Evolutionary conservation across 768 basidiomycete species (phyloP).

Genomic region (Tylopilus vinaceipallidus): DNA sequence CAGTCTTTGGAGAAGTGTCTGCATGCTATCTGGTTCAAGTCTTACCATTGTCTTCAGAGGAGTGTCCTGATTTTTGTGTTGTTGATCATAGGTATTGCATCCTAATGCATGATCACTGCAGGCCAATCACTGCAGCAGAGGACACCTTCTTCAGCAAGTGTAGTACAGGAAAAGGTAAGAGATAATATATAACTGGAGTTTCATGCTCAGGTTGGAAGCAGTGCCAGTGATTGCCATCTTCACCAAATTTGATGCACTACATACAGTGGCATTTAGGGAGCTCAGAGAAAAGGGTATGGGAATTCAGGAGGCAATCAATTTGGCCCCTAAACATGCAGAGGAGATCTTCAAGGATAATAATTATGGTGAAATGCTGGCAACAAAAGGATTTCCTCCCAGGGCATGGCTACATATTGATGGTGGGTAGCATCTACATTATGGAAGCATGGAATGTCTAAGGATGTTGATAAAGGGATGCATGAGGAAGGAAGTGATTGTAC

Average conservation of each 20-base stretch:
- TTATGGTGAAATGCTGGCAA: not conserved
- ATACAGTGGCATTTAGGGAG: slow-evolving; percentile 17
- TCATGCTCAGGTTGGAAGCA: slow-evolving; percentile 5
- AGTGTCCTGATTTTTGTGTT: slow-evolving; percentile 7
- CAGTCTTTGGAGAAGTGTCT: slow-evolving; percentile 25
- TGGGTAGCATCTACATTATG: not conserved
- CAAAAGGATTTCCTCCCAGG: not conserved
- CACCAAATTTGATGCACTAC: slow-evolving; percentile 31
- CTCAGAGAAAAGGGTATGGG: slow-evolving; percentile 10
- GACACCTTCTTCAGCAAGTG: slow-evolving; percentile 29
- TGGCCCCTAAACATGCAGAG: slow-evolving; percentile 16
- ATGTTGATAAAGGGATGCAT: not conserved
- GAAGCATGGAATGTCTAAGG: not conserved
- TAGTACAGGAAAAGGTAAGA: slow-evolving; percentile 9
- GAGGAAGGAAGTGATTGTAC: not conserved
- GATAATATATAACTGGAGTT: not conserved
- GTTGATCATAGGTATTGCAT: slow-evolving; percentile 42
- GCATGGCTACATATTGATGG: not conserved
- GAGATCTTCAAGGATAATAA: not conserved
- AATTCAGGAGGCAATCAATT: not conserved
- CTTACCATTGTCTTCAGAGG: not conserved
- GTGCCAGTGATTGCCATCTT: slow-evolving; percentile 30
- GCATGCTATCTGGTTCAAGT: slow-evolving; percentile 38
- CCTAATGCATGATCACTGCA: slow-evolving; percentile 20
- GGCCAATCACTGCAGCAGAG: slow-evolving; percentile 29